Evolutionary conservation across 2,329 filamentous ascomycete species (phyloP).

Genomic region (Chrysosporium keratinophilum): DNA sequence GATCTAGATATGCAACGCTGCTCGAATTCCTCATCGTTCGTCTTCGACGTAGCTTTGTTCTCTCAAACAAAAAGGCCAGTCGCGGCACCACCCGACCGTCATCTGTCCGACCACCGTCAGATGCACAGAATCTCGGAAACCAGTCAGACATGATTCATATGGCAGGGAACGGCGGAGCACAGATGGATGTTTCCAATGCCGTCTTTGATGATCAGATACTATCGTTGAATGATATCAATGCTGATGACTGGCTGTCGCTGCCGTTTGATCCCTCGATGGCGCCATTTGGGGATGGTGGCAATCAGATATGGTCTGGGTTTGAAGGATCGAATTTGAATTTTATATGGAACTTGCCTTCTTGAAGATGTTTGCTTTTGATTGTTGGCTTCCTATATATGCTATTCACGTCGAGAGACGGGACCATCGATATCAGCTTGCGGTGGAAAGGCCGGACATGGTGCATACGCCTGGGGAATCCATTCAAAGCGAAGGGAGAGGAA

Average conservation of each 20-base stretch:
- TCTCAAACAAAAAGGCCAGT: slow-evolving; percentile 25
- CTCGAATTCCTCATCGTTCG: slow-evolving; percentile 39
- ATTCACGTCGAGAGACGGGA: too few species aligned
- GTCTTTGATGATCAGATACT: slow-evolving; percentile 14
- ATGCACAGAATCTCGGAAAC: slow-evolving; percentile 17
- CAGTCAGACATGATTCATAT: not conserved
- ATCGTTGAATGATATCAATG: slow-evolving; percentile 15
- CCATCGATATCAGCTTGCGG: too few species aligned
- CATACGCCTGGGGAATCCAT: too few species aligned
- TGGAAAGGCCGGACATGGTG: too few species aligned
- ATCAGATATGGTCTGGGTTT: slow-evolving; percentile 30
- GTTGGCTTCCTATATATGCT: not conserved
- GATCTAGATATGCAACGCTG: slow-evolving; percentile 42
- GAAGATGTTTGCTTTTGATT: slow-evolving; percentile 4
- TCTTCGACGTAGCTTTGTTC: slow-evolving; percentile 30
- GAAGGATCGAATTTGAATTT: slow-evolving; percentile 35
- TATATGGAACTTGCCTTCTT: slow-evolving; percentile 36
- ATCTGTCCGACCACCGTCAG: slow-evolving; percentile 24
- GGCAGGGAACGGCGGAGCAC: not conserved
- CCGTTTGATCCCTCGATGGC: slow-evolving; percentile 38
- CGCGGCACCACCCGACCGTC: slow-evolving; percentile 21
- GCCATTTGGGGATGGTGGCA: slow-evolving; percentile 32
- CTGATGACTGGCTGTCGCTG: slow-evolving; percentile 35
- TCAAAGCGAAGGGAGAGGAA: too few species aligned
- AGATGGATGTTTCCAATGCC: slow-evolving; percentile 10